Evolutionary conservation across 768 basidiomycete genomes (phyloP), one percentile per base, ranked within the genome.

Genomic region (Tulasnella sp.): DNA sequence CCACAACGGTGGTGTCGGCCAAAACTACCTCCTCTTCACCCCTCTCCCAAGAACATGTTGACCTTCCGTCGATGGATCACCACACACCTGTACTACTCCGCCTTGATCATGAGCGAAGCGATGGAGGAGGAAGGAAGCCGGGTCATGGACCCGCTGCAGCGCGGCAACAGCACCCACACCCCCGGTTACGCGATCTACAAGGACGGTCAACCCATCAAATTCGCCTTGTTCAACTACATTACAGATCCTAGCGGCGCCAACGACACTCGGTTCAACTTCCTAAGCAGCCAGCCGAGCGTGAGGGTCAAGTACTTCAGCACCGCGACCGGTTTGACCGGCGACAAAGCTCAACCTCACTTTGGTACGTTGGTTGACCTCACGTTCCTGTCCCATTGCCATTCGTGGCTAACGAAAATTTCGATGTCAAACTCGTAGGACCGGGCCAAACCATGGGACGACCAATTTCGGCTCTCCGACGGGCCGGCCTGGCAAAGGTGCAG

Each of bases 121-220:
- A 87, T 95, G 46, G 93, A 93, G 24, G 86, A 88, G 71, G 88
- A 89, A 58, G 91, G 91, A 84, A 86, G 84, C 1, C 92, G 89
- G 80, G 87, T 95, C 40, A 84, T 93, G 44, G 94, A 95, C 84
- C 87, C 93, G 40, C 84, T 88, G 72, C n/a, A n/a, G 42, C 90
- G 89, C 81, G 83, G 82, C 71, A 87, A 85, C n/a, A 91, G 86
- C 82, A 85, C 87, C 19, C 89, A 86, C 81, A 92, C 91, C 7
- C 92, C 79, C 38, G 89, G 44, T 83, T 92, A 94, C 83, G 92
- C 89, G 8, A 89, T 95, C 75, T 95, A 94, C 83, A 93, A 95
- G 84, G 88, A 92, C 79, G 90, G 89, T 24, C 86, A 84, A 4
- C 89, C 92, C 5, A 77, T 72, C 80, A 40, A 62, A n/a, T n/a